Base-by-base conservation (phyloP, 371 early-diverging fungal species). In the Rhizopus sp. region DNA sequence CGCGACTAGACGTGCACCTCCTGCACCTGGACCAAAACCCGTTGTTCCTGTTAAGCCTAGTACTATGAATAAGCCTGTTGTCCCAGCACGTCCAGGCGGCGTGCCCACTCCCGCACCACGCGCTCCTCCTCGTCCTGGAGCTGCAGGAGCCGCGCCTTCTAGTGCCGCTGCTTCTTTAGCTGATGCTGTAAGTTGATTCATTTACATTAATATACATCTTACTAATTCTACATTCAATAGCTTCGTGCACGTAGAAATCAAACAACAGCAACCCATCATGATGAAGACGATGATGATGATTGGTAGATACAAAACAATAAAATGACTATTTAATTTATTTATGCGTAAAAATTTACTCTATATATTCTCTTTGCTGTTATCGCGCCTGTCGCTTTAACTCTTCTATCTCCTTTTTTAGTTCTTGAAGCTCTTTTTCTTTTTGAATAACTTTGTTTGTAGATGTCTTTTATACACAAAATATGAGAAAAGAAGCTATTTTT, bases 21-120 rank as follows among this genome's bases (percentile, higher is more conserved):
- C 83, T 37, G 74, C 77, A 8, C 69, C 77, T 6, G 72, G 71
- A 7, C 73, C 81, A 10, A 80, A 79, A 47, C 85, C 85, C 17
- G 55, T 66, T 4, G 57, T 79, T 6, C 81, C 81, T 38, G 66
- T 75, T 31, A 81, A 80, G 53, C 80, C 84, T 8, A 66, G 52
- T 13, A 55, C 50, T 3, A 55, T 59, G 47, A 62, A 66, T 46
- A 84, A 82, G 44, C 84, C 84, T 5, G 69, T 68, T 0, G 55
- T 77, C 13, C 77, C 84, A n/a, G 69, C 79, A 23, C 66, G 82
- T 52, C 80, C 84, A 34, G 60, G 70, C 44, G 47, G 17, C 30
- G 61, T 58, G 16, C 76, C 76, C 35, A 60, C 64, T 37, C 66
- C 74, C 34, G 70, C 69, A 17, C 71, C 70, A 47, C 65, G 74